Conservation (phyloP, 768 basidiomycete species). For the Podaxis rugospora region DNA sequence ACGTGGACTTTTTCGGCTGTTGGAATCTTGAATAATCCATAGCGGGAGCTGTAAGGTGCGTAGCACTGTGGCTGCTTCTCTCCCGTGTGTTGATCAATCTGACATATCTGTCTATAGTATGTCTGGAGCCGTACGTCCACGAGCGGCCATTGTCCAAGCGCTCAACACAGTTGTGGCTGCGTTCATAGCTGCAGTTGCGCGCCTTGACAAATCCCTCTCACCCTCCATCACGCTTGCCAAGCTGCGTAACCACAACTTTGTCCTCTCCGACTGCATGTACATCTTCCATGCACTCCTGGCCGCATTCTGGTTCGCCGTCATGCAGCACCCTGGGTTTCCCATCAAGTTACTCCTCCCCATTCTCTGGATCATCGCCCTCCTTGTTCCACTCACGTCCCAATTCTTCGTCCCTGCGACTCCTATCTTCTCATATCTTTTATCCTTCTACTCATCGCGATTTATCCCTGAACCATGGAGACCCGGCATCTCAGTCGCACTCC, state of each 20-base stretch:
- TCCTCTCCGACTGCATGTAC: slow-evolving; percentile 54
- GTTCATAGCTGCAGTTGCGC: slow-evolving; percentile 54
- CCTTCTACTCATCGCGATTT: slow-evolving; percentile 83
- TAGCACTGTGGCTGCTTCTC: neutral
- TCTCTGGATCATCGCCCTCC: slow-evolving; percentile 61
- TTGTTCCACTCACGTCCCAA: slow-evolving; percentile 84
- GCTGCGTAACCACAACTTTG: slow-evolving; percentile 54
- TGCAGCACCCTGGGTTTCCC: slow-evolving; percentile 67
- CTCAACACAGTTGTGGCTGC: slow-evolving; percentile 30
- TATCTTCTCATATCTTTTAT: slow-evolving; percentile 80
- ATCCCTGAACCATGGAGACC: slow-evolving; percentile 78
- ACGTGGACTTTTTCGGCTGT: neutral
- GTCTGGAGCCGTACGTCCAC: neutral
- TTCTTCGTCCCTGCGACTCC: slow-evolving; percentile 90
- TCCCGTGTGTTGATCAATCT: neutral
- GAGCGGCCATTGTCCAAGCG: neutral
- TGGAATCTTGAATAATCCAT: neutral
- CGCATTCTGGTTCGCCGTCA: slow-evolving; percentile 67
- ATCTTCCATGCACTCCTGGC: slow-evolving; percentile 60
- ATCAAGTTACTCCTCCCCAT: slow-evolving; percentile 74
- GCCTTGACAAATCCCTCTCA: slow-evolving; percentile 75
- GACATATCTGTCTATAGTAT: neutral
- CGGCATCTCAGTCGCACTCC: slow-evolving; percentile 81
- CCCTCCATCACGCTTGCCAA: slow-evolving; percentile 60
- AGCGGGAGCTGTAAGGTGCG: slow-evolving; percentile 1